These are phyloP conservation scores for Candida silvicultrix DNA, from an alignment of 805 yeast species.

Conservation along the genomic window DNA sequence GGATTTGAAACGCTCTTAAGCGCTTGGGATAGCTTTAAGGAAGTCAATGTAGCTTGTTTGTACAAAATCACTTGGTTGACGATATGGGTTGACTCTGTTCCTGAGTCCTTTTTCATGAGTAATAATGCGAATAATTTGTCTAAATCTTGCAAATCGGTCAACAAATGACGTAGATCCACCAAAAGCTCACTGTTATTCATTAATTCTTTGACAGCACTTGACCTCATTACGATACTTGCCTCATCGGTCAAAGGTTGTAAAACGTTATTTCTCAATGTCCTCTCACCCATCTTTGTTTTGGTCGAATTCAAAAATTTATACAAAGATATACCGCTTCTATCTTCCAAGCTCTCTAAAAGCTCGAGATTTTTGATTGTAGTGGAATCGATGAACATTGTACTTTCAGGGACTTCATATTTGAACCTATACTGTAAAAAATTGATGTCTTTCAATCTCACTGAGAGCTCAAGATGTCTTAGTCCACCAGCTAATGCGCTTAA, in stretches of 20 bases:
- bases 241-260: constrained; percentile 41
- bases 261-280: constrained; percentile 34
- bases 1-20: constrained; percentile 11
- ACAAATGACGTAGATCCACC: constrained; percentile 11
- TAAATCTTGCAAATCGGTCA: constrained; percentile 30
- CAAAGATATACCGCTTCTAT: constrained; percentile 26
- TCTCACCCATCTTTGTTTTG: constrained; percentile 39
- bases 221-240: constrained; percentile 28
- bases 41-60: constrained; percentile 27
- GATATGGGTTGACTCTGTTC: constrained; percentile 27
- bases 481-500: constrained; percentile 30
- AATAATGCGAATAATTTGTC: constrained; percentile 34
- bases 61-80: constrained; percentile 35
- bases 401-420: constrained; percentile 31
- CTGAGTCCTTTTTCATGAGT: constrained; percentile 24
- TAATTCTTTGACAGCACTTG: constrained; percentile 32
- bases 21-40: constrained; percentile 10
- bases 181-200: constrained; percentile 11
- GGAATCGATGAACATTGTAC: constrained; percentile 37
- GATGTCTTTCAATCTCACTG: constrained; percentile 5
- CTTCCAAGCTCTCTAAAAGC: constrained; percentile 28
- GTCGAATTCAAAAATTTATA: constrained; percentile 33
- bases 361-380: constrained; percentile 33
- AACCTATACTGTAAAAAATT: constrained; percentile 28
- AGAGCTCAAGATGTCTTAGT: constrained; percentile 18